Base-by-base conservation (phyloP, 257 asterid species). In the Plectranthus barbatus region DNA sequence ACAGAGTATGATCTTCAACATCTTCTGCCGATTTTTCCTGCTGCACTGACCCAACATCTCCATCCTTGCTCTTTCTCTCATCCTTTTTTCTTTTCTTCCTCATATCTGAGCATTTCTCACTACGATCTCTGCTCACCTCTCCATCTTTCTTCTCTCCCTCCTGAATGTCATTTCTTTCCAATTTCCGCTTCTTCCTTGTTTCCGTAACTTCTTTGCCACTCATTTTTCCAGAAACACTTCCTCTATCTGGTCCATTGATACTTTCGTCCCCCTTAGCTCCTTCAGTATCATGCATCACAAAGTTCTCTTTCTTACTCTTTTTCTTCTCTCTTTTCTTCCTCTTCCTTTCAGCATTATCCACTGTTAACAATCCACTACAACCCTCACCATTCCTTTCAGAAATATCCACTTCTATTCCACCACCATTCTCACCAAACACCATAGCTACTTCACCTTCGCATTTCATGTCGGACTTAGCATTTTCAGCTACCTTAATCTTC, bases 81-180 rank as follows among this genome's bases (percentile, higher is more conserved):
- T 48, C 66, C 29, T 49, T 78, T 51, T 67, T 58, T 53, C 53
- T 67, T 62, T 71, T 61, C 78, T 74, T 72, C 76, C 59, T 59
- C 31, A 17, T 9, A 17, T 18, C 46, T 26, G 20, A 11, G 50
- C 17, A 0, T 23, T 44, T 29, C 44, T 49, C 70, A 55, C 39
- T 39, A 37, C 29, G 46, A 36, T 2, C 21, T 17, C 40, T 47
- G 29, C 11, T 9, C 42, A 51, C 44, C 56, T 49, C 58, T 69
- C 71, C 47, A 26, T 36, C 66, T 51, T 60, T 60, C 39, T 23
- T 60, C 39, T 23, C 64, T 46, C 60, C 60, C 50, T 10, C 45
- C 48, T 57, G 57, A 12, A 5, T 36, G 23, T 62, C 47, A 6
- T 18, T 46, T 54, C 45, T 64, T 37, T 26, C 49, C 51, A 14